Percentiles rank a stretch among this genome's conserved stretches.
phyloP scores from a whole-genome alignment of 75 land plant species.

The Selaginella moellendorffii region DNA sequence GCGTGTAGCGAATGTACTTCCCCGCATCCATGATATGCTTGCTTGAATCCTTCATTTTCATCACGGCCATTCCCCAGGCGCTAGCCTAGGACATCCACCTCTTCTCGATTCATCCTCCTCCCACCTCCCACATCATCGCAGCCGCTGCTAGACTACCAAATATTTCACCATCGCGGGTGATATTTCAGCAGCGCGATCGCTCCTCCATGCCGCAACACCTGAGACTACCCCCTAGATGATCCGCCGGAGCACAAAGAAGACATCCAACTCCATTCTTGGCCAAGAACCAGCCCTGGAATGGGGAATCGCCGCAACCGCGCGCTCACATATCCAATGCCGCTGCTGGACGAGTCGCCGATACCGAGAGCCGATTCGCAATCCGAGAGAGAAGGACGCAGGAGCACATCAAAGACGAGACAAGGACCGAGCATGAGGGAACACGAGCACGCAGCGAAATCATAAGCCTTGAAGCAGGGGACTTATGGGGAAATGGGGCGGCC shows the following conservation, averaged over 20 bases:
- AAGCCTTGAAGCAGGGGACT: not conserved
- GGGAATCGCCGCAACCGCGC: no score
- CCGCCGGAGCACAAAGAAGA: conserved; percentile 1
- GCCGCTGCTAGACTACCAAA: no score
- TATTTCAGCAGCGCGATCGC: no score
- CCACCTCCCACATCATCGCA: not conserved
- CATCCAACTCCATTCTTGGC: no score
- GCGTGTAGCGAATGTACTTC: conserved; percentile 86
- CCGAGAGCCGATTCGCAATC: not conserved
- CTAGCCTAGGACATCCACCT: no score
- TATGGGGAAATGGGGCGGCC: not conserved
- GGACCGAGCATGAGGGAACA: not conserved
- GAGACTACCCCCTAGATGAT: no score
- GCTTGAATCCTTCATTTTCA: conserved; percentile 6
- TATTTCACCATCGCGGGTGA: no score
- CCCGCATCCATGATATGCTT: conserved; percentile 38
- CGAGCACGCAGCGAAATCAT: not conserved
- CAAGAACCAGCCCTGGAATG: no score
- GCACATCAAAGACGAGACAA: not conserved
- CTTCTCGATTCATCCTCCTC: conserved; percentile 9
- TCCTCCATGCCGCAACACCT: no score
- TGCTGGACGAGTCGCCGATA: no score
- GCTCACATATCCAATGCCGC: no score
- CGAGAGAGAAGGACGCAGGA: not conserved
- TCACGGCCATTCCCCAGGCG: conserved; percentile 11